phyloP scores from a whole-genome alignment of 257 asterid genomes.

The Ajuga chamaepitys region DNA sequence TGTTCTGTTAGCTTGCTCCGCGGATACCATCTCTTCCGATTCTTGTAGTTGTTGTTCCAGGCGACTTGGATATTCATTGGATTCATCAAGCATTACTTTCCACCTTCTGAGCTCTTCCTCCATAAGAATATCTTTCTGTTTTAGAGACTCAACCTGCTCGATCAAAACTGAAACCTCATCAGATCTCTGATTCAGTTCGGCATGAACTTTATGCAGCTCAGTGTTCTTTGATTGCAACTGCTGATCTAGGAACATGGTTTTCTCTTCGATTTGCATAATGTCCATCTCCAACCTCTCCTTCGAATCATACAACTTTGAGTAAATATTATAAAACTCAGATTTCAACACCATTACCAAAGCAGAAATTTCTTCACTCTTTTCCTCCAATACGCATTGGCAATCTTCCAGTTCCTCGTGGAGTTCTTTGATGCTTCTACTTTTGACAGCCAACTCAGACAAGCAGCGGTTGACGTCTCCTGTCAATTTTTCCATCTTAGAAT shows the following conservation, averaged over 20 bases:
- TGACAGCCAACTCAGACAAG: slow-evolving; percentile 24
- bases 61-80: slow-evolving; percentile 14
- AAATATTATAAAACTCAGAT: slow-evolving; percentile 24
- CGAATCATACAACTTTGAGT: slow-evolving; percentile 16
- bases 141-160: slow-evolving; percentile 13
- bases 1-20: slow-evolving; percentile 18
- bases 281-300: slow-evolving; percentile 21
- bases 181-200: slow-evolving; percentile 20
- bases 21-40: slow-evolving; percentile 20
- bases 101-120: slow-evolving; percentile 19
- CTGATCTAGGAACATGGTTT: slow-evolving; percentile 19
- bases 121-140: slow-evolving; percentile 12
- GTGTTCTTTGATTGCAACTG: slow-evolving; percentile 19
- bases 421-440: slow-evolving; percentile 17
- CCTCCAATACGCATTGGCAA: slow-evolving; percentile 16
- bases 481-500: slow-evolving; percentile 21
- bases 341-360: slow-evolving; percentile 21
- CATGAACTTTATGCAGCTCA: slow-evolving; percentile 13
- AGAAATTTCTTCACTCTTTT: slow-evolving; percentile 23
- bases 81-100: slow-evolving; percentile 24
- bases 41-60: slow-evolving; percentile 8
- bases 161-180: slow-evolving; percentile 9
- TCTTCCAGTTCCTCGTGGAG: slow-evolving; percentile 23
- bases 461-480: slow-evolving; percentile 15
- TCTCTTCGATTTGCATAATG: slow-evolving; percentile 8